Evolutionary conservation across 1,284 basidiomycete genomes (phyloP).

Genomic region (Rhodotorula sp.): DNA sequence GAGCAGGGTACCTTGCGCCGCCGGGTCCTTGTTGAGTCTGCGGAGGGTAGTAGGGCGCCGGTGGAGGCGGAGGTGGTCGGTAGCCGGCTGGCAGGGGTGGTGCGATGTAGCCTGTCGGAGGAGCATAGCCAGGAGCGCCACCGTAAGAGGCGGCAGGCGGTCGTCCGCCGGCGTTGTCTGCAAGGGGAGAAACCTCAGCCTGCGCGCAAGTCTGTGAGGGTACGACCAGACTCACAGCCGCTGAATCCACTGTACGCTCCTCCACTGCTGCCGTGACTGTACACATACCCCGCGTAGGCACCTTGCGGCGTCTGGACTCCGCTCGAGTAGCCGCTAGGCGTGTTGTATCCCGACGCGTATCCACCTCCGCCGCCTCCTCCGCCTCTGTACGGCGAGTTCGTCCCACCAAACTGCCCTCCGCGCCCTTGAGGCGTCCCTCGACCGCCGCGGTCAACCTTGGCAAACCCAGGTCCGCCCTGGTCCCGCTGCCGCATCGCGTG

Average conservation of each 20-base stretch:
- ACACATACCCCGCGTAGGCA: slow-evolving; percentile 31
- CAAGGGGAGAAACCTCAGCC: background rate
- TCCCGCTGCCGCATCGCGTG: slow-evolving; percentile 28
- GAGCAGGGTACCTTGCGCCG: slow-evolving; percentile 15
- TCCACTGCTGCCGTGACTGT: slow-evolving; percentile 12
- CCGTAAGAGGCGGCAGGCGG: background rate
- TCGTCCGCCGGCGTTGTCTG: background rate
- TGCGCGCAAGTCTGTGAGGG: background rate
- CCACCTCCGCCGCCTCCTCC: slow-evolving; percentile 6
- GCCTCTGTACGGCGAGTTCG: slow-evolving; percentile 6
- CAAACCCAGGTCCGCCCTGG: slow-evolving; percentile 35
- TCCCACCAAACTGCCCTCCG: slow-evolving; percentile 10
- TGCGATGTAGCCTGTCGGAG: slow-evolving; percentile 10
- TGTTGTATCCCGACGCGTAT: slow-evolving; percentile 2
- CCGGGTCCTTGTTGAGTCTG: slow-evolving; percentile 9
- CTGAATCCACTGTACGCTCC: slow-evolving; percentile 27
- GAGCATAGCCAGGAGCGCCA: slow-evolving; percentile 2
- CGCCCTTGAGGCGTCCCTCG: slow-evolving; percentile 4
- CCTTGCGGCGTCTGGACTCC: background rate
- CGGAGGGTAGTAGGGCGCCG: slow-evolving; percentile 8
- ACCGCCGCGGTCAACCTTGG: slow-evolving; percentile 26
- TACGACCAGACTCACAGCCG: slow-evolving; percentile 10
- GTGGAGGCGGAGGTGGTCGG: slow-evolving; percentile 7
- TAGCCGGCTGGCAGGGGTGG: slow-evolving; percentile 13
- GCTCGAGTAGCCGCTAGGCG: background rate